phyloP scores from a whole-genome alignment of 306 rosid species.

The Casuarina cunninghamiana region DNA sequence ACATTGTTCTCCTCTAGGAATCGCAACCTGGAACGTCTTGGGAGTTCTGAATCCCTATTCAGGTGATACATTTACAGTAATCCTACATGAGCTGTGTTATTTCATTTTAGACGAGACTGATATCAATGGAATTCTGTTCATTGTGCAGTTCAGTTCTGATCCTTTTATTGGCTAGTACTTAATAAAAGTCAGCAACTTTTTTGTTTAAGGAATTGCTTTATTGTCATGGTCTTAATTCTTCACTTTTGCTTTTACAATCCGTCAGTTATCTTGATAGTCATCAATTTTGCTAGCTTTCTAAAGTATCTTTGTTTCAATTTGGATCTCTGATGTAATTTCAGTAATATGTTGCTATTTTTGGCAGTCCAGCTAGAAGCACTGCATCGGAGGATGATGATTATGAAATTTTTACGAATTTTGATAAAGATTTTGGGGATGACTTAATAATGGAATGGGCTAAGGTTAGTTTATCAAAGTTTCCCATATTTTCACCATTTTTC shows the following conservation, averaged over 20 bases:
- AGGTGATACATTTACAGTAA: slow-evolving; percentile 54
- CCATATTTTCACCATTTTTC: slow-evolving; percentile 26
- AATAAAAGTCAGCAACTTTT: slow-evolving; percentile 9
- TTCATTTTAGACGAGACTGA: slow-evolving; percentile 18
- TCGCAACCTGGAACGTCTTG: slow-evolving; percentile 47
- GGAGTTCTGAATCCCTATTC: slow-evolving; percentile 76
- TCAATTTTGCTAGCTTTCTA: slow-evolving; percentile 7
- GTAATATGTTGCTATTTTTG: slow-evolving; percentile 55
- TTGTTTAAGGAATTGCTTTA: slow-evolving; percentile 8
- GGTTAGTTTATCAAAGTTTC: slow-evolving; percentile 58
- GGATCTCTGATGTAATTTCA: slow-evolving; percentile 26
- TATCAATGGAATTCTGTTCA: slow-evolving; percentile 7
- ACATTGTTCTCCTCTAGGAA: slow-evolving; percentile 42
- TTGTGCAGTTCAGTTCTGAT: slow-evolving; percentile 19
- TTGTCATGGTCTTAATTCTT: slow-evolving; percentile 14
- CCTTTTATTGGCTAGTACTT: slow-evolving; percentile 14
- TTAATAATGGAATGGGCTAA: slow-evolving; percentile 80
- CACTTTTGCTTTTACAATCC: background rate
- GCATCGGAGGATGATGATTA: slow-evolving; percentile 81
- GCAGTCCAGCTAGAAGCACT: slow-evolving; percentile 96
- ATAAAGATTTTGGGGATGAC: slow-evolving; percentile 59
- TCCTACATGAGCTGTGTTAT: slow-evolving; percentile 6
- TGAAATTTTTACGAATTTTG: slow-evolving; percentile 51
- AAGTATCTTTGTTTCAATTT: slow-evolving; percentile 14
- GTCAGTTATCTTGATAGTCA: slow-evolving; percentile 15